phyloP scores from a whole-genome alignment of 2,329 filamentous ascomycete species.

The Periconia digitata region DNA sequence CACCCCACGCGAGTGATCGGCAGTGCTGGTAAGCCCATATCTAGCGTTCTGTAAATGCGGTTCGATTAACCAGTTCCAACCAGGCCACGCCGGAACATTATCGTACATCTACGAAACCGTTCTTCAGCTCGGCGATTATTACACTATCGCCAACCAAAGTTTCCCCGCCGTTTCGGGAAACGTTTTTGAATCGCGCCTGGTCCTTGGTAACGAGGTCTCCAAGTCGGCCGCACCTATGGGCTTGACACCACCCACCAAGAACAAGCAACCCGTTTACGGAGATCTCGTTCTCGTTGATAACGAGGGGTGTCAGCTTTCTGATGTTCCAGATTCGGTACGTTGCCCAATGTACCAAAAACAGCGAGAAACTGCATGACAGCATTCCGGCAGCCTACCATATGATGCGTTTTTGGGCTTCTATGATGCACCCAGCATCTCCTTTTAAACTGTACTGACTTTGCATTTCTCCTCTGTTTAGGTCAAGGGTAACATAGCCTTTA shows the following conservation, averaged over 20 bases:
- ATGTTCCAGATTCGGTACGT: conserved; percentile 65
- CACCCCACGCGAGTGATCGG: conserved; percentile 46
- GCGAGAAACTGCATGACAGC: no score
- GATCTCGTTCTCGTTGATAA: conserved; percentile 37
- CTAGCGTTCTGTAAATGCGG: conserved; percentile 8
- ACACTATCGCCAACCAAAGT: conserved; percentile 41
- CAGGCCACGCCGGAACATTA: conserved; percentile 38
- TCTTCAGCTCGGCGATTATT: conserved; percentile 43
- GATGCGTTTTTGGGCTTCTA: no score
- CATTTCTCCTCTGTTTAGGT: no score
- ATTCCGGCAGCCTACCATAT: no score
- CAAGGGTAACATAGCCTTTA: conserved; percentile 68
- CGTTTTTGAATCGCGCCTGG: conserved; percentile 40
- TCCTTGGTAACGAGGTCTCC: conserved; percentile 35
- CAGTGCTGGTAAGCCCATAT: conserved; percentile 33
- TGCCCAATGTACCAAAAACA: no score
- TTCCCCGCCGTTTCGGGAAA: conserved; percentile 40
- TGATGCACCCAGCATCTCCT: no score
- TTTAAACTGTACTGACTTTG: no score
- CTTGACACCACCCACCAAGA: conserved; percentile 39
- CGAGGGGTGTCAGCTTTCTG: conserved; percentile 43
- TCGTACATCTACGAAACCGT: conserved; percentile 44
- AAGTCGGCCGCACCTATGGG: conserved; percentile 40
- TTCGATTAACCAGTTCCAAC: conserved; percentile 8
- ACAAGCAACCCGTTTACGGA: conserved; percentile 41